These are phyloP conservation scores for Tylopilus orsonianus DNA, from an alignment of 1,284 basidiomycete species.

Conservation along the genomic window DNA sequence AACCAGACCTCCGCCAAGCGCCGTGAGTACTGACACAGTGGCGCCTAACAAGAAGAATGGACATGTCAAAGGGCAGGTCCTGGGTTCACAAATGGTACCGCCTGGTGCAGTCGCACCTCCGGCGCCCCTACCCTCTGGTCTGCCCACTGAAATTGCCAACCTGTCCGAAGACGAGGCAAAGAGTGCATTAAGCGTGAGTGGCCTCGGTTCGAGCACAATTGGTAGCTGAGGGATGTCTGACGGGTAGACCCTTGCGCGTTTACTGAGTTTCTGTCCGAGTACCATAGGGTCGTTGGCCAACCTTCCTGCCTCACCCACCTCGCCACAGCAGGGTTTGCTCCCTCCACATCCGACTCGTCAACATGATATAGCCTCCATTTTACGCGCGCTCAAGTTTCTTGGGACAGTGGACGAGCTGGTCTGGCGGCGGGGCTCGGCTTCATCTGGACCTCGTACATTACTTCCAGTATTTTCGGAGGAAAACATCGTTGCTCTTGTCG, in stretches of 20 bases:
- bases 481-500: constrained; percentile 23
- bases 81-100: neutral
- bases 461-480: constrained; percentile 26
- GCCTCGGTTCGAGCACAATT: neutral
- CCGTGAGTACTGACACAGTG: neutral
- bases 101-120: neutral
- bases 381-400: constrained; percentile 27
- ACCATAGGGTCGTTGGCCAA: neutral
- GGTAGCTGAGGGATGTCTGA: neutral
- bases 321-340: neutral
- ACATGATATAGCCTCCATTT: constrained; percentile 24
- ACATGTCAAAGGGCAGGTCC: neutral
- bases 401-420: constrained; percentile 29
- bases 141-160: constrained; percentile 14
- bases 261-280: constrained; percentile 15
- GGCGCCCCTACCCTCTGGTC: neutral
- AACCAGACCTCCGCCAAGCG: neutral
- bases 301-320: neutral
- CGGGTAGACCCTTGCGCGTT: constrained; percentile 12
- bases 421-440: constrained; percentile 24
- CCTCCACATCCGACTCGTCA: constrained; percentile 4
- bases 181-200: constrained; percentile 22
- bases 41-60: neutral
- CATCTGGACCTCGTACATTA: constrained; percentile 15
- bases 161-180: constrained; percentile 28